phyloP scores from a whole-genome alignment of 169 alveolate genomes.

The Cystoisospora suis region DNA sequence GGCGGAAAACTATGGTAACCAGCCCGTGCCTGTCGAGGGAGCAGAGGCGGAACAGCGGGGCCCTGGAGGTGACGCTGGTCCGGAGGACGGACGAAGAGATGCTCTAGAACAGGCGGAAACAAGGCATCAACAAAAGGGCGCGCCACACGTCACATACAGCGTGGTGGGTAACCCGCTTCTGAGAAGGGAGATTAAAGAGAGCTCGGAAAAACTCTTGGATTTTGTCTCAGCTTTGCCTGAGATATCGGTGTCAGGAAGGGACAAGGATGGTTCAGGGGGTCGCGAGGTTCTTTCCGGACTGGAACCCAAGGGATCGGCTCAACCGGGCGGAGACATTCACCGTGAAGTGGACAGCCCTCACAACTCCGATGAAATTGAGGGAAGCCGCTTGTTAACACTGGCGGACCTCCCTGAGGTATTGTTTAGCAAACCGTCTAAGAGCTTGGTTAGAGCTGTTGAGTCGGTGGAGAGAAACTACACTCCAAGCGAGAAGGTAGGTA shows the following conservation, averaged over 20 bases:
- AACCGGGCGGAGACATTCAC: too few relatives aligned
- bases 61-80: background rate
- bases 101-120: background rate
- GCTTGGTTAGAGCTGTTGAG: background rate
- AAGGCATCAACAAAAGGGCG: background rate
- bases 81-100: background rate
- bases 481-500: background rate
- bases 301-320: too few relatives aligned
- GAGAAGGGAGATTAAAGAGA: background rate
- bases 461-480: background rate
- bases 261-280: too few relatives aligned
- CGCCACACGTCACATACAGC: background rate
- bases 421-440: background rate
- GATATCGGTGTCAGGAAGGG: too few relatives aligned
- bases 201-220: background rate
- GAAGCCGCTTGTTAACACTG: background rate
- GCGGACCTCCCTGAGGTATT: background rate
- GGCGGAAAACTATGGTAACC: background rate
- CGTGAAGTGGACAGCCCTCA: too few relatives aligned
- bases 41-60: background rate
- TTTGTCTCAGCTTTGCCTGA: background rate
- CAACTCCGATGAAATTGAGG: too few relatives aligned
- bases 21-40: background rate
- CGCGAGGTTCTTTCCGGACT: too few relatives aligned
- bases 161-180: conserved; percentile 4